phyloP scores from a whole-genome alignment of 2,329 filamentous ascomycete species.

The Aureobasidium melanogenum region DNA sequence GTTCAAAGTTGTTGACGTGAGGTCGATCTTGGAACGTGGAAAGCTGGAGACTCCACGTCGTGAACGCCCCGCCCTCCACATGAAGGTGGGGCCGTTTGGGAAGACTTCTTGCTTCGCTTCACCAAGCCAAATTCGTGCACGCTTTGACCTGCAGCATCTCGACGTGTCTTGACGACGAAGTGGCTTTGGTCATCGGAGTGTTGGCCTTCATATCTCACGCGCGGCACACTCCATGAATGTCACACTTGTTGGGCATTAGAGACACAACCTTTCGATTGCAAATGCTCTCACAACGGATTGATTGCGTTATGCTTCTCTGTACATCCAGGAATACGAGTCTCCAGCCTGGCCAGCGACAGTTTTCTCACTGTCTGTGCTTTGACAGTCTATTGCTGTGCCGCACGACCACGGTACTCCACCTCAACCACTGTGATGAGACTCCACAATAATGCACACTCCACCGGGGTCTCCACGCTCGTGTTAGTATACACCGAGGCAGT shows the following conservation, averaged over 20 bases:
- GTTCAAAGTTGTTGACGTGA: not conserved
- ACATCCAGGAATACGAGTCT: too few species aligned
- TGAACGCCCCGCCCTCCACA: not conserved
- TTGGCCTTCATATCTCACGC: not conserved
- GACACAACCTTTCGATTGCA: too few species aligned
- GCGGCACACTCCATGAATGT: not conserved
- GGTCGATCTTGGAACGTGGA: conserved; percentile 2
- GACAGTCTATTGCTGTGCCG: not conserved
- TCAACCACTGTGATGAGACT: not conserved
- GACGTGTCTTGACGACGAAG: not conserved
- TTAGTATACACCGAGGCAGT: not conserved
- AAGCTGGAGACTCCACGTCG: not conserved
- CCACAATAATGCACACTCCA: not conserved
- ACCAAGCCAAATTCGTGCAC: not conserved
- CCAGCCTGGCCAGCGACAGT: not conserved
- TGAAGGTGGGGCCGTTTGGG: not conserved
- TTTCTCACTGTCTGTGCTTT: not conserved
- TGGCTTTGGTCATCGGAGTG: not conserved
- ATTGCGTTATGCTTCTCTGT: too few species aligned
- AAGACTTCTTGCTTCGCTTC: not conserved
- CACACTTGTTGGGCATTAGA: too few species aligned
- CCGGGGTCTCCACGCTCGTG: not conserved
- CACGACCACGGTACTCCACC: not conserved
- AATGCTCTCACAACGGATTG: too few species aligned
- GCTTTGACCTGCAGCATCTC: not conserved